Evolutionary conservation across 2,329 filamentous ascomycete genomes (phyloP), one percentile per base, ranked within the genome.

Genomic region (Ophiostoma angusticollis): DNA sequence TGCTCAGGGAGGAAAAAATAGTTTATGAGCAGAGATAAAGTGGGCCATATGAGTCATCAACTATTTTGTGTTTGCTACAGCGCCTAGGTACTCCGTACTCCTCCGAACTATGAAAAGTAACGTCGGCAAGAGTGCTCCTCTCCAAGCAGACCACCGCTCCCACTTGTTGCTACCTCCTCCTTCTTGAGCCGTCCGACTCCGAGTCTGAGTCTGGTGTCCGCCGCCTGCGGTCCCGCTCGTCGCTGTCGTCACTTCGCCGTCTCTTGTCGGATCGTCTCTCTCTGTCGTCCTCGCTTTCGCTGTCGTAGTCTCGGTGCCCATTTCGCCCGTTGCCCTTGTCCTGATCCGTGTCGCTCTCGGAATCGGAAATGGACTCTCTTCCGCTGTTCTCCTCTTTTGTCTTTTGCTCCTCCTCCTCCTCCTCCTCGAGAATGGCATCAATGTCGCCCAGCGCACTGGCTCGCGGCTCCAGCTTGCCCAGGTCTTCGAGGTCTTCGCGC

Each of bases 381-480:
- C n/a, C n/a, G n/a, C n/a, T n/a, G n/a, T 36, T 22, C 1, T 28
- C 19, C 2, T 33, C 28, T 5, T 37, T 24, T 2, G 34, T 33
- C 8, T 51, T 48, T 17, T 56, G 47, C 29, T 55, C 54, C 9
- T 59, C 62, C 3, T 65, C 68, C 0, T 73, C 70, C 3, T 71
- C 72, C 29, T 76, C 74, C 38, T 75, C 73, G 34, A 84, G 58
- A 48, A 85, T 54, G 46, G 78, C 78, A 48, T 89, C 83, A 40
- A 89, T 67, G 49, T 86, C 84, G 1, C 81, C 84, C 43, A 96
- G 58, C 25, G 85, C 78, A 58, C 87, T 95, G 25, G 84, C 72
- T 47, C 89, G 72, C 35, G 86, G 82, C 54, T 95, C 89, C 52
- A 98, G 54, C 52, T 87, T 60, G 48, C 93, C 91, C 56, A 93